A percentile compares a stretch with the other conserved stretches of the same genome.
These are phyloP conservation scores for Chlorella sp. DNA, from an alignment of 139 green algal genomes.

Conservation along the genomic window DNA sequence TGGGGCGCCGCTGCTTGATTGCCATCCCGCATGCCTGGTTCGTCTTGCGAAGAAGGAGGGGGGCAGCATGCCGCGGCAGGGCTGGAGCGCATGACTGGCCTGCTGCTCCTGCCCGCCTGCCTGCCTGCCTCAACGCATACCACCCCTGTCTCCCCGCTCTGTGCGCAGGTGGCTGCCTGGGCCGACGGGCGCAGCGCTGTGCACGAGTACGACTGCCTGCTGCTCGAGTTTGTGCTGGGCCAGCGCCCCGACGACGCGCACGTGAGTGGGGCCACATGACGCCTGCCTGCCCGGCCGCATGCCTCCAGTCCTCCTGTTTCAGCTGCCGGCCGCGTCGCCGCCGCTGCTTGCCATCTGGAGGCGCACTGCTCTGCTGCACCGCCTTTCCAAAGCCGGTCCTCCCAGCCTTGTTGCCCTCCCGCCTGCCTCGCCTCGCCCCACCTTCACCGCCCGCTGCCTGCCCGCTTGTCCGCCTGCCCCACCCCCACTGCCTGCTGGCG, in stretches of 20 bases:
- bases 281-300: not conserved
- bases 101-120: not conserved
- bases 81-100: not conserved
- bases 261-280: not conserved
- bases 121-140: not conserved
- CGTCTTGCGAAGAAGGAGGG: too few species aligned
- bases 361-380: not conserved
- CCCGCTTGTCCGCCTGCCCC: too few species aligned
- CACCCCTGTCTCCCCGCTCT: too few species aligned
- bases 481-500: too few species aligned
- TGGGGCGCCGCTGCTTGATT: too few species aligned
- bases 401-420: too few species aligned
- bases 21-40: too few species aligned
- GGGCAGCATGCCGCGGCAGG: too few species aligned
- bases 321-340: not conserved
- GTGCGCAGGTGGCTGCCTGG: conserved; percentile 81
- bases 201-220: conserved; percentile 74
- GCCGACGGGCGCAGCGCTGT: conserved; percentile 44
- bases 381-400: too few species aligned
- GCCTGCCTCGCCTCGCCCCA: not conserved
- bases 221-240: conserved; percentile 78
- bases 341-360: not conserved
- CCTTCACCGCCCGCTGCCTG: too few species aligned
- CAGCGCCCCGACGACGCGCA: conserved; percentile 72
- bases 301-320: not conserved